Percentiles rank a stretch among this genome's conserved stretches.
Evolutionary conservation across 768 basidiomycete species (phyloP).

Genomic region (Lentinula lateritia): DNA sequence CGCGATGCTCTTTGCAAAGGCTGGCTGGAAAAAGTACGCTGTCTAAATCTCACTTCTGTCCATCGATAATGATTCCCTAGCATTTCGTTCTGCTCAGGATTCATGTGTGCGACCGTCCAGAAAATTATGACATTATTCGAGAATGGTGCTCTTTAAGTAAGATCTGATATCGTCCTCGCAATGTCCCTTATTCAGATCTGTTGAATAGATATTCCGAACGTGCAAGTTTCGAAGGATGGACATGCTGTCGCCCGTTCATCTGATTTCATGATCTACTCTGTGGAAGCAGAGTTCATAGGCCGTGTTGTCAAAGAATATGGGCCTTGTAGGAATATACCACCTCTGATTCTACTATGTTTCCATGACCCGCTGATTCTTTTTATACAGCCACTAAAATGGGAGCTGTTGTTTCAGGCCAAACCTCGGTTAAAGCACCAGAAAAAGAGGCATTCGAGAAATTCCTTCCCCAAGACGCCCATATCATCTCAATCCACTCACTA

Average conservation of each 20-base stretch:
- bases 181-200: neutral
- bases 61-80: neutral
- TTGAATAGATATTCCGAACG: slow-evolving; percentile 46
- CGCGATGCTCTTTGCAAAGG: slow-evolving; percentile 65
- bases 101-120: slow-evolving; percentile 81
- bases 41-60: neutral
- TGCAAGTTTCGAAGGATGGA: slow-evolving; percentile 71
- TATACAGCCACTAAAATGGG: slow-evolving; percentile 80
- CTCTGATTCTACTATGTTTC: neutral
- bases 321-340: slow-evolving; percentile 59
- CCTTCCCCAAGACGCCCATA: slow-evolving; percentile 80
- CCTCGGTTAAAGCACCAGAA: slow-evolving; percentile 95
- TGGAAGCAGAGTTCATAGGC: slow-evolving; percentile 86
- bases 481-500: slow-evolving; percentile 90
- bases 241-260: slow-evolving; percentile 84
- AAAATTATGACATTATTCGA: slow-evolving; percentile 60
- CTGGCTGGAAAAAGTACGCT: slow-evolving; percentile 81
- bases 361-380: neutral
- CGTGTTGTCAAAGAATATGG: slow-evolving; percentile 84
- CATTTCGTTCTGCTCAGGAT: slow-evolving; percentile 47
- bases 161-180: neutral
- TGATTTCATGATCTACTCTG: slow-evolving; percentile 93
- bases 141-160: slow-evolving; percentile 52
- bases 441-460: slow-evolving; percentile 82
- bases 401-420: slow-evolving; percentile 93